Conservation (phyloP, 306 rosid genomes). For the Citrullus mucosospermus region DNA sequence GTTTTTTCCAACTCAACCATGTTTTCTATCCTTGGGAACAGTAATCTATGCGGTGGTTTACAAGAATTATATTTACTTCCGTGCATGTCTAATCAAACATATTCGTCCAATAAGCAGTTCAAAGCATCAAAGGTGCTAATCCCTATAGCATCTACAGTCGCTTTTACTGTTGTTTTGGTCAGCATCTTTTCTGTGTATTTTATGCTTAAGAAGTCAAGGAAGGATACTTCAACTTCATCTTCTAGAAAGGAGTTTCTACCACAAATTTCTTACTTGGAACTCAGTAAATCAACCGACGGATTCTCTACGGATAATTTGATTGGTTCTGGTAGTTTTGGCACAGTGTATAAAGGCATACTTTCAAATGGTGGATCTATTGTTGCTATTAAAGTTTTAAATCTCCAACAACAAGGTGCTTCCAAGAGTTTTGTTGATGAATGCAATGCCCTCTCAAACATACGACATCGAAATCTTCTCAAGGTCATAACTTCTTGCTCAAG, state of each 20-base stretch:
- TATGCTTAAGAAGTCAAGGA: conserved; percentile 5
- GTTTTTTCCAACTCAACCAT: conserved; percentile 16
- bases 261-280: conserved; percentile 5
- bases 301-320: not conserved
- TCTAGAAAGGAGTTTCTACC: not conserved
- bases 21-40: conserved; percentile 17
- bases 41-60: not conserved
- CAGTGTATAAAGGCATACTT: conserved; percentile 10
- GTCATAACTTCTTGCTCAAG: conserved; percentile 14
- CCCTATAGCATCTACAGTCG: not conserved
- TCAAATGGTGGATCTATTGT: not conserved
- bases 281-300: conserved; percentile 3
- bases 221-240: not conserved
- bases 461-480: not conserved
- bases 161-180: not conserved
- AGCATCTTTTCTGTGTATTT: not conserved
- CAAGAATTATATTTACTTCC: not conserved
- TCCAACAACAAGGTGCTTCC: conserved; percentile 20
- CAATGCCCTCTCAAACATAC: not conserved
- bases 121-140: not conserved
- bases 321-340: not conserved
- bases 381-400: conserved; percentile 29
- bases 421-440: not conserved
- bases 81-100: not conserved
- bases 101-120: not conserved